These are phyloP conservation scores for Taxillus chinensis DNA, from an alignment of 164 flowering plant genomes.

Conservation along the genomic window DNA sequence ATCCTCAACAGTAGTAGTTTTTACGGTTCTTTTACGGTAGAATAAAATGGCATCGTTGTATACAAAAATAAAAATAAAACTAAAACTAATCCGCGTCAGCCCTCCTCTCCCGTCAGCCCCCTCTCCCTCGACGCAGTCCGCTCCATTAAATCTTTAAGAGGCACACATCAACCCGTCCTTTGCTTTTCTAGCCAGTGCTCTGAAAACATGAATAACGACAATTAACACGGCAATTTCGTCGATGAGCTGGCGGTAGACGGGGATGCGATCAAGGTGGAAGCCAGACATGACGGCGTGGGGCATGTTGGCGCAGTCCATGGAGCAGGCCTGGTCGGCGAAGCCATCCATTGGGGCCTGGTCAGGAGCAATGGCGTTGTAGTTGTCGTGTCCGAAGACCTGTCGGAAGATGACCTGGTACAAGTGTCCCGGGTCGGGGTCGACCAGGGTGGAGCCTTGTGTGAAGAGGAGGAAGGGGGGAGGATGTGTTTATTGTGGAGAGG, in stretches of 20 bases:
- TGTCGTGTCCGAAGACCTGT: conserved; percentile 56
- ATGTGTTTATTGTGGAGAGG: conserved; percentile 34
- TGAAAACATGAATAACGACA: no score
- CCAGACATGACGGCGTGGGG: conserved; percentile 58
- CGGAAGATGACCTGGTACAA: conserved; percentile 66
- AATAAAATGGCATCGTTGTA: no score
- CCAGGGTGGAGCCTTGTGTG: conserved; percentile 35
- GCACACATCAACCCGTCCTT: no score
- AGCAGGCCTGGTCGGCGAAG: conserved; percentile 56
- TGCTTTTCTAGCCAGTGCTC: no score
- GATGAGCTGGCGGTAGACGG: conserved; percentile 49
- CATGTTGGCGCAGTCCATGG: conserved; percentile 32
- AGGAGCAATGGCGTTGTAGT: conserved; percentile 15
- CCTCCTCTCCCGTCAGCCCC: no score
- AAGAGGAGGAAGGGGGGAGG: conserved; percentile 30
- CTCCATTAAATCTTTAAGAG: no score
- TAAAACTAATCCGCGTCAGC: no score
- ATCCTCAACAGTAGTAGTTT: no score
- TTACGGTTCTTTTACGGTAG: no score
- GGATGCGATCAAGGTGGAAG: conserved; percentile 39
- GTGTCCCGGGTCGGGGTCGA: conserved; percentile 82
- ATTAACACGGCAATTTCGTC: conserved; percentile 57
- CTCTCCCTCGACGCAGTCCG: no score
- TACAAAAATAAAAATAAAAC: no score
- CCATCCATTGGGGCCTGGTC: conserved; percentile 67